These are phyloP conservation scores for Pseudocercospora vitis DNA, from an alignment of 2,329 filamentous ascomycete species.

Conservation along the genomic window DNA sequence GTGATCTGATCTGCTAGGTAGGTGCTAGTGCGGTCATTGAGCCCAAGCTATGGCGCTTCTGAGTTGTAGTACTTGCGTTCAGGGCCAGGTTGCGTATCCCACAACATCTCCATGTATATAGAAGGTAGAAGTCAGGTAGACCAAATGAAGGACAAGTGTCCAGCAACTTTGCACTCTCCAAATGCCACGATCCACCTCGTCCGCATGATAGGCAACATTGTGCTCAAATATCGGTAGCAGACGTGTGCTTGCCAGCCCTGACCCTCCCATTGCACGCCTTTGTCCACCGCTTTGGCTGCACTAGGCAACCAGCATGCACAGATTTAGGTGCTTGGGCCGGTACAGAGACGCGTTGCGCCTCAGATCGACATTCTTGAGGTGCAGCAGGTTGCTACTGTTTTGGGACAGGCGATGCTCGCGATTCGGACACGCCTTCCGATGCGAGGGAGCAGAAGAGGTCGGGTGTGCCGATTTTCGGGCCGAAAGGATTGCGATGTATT, in stretches of 20 bases:
- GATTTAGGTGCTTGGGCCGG: too few relatives aligned
- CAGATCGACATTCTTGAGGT: background rate
- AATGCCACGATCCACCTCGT: slow-evolving; percentile 9
- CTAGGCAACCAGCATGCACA: background rate
- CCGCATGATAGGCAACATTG: slow-evolving; percentile 26
- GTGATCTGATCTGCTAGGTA: slow-evolving; percentile 26
- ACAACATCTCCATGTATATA: slow-evolving; percentile 20
- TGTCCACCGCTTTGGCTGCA: background rate
- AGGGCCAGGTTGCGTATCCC: slow-evolving; percentile 19
- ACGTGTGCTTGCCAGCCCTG: slow-evolving; percentile 2
- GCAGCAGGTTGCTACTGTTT: background rate
- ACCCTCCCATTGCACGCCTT: background rate
- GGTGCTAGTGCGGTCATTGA: slow-evolving; percentile 31
- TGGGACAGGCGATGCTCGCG: background rate
- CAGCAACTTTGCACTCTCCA: slow-evolving; percentile 13
- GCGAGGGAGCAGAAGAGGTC: slow-evolving; percentile 1
- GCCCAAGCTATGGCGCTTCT: slow-evolving; percentile 29
- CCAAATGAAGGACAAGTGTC: slow-evolving; percentile 18
- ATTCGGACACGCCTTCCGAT: background rate
- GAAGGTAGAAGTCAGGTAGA: slow-evolving; percentile 18
- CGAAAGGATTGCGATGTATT: background rate
- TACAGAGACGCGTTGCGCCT: background rate
- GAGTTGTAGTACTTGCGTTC: slow-evolving; percentile 26
- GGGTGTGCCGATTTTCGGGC: background rate
- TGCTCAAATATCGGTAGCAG: slow-evolving; percentile 21